Evolutionary conservation across 768 basidiomycete genomes (phyloP).

Genomic region (Austroboletus eburneus): DNA sequence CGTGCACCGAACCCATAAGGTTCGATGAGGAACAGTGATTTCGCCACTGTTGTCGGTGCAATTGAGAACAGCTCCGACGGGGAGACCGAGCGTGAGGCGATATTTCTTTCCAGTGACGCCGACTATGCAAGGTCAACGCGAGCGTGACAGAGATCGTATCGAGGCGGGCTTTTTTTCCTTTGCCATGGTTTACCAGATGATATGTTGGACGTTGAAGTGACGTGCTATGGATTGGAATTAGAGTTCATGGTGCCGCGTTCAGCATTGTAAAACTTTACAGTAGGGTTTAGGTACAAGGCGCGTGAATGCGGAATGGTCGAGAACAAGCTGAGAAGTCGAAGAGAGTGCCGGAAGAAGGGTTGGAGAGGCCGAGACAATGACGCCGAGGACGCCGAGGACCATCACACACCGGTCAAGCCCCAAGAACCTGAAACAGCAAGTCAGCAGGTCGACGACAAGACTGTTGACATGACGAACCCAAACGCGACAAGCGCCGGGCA

Average conservation of each 20-base stretch:
- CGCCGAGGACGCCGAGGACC: no score
- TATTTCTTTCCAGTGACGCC: constrained; percentile 90
- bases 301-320: no score
- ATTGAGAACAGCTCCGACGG: constrained; percentile 91
- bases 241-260: constrained; percentile 21
- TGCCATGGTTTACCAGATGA: constrained; percentile 20
- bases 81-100: constrained; percentile 92
- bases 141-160: background rate
- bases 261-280: constrained; percentile 18
- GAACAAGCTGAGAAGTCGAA: no score
- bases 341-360: no score
- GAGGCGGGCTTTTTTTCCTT: constrained; percentile 22
- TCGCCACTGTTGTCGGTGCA: constrained; percentile 99
- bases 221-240: constrained; percentile 8
- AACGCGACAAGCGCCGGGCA: no score
- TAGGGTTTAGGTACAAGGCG: no score
- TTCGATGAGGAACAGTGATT: constrained; percentile 92
- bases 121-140: constrained; percentile 27
- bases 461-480: no score
- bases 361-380: no score
- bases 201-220: background rate
- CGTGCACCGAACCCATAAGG: constrained; percentile 94
- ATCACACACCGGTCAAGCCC: no score
- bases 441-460: no score
- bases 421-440: no score